Evolutionary conservation across 2,329 filamentous ascomycete genomes (phyloP), one percentile per base, ranked within the genome.

Genomic region (Alternaria sp.): DNA sequence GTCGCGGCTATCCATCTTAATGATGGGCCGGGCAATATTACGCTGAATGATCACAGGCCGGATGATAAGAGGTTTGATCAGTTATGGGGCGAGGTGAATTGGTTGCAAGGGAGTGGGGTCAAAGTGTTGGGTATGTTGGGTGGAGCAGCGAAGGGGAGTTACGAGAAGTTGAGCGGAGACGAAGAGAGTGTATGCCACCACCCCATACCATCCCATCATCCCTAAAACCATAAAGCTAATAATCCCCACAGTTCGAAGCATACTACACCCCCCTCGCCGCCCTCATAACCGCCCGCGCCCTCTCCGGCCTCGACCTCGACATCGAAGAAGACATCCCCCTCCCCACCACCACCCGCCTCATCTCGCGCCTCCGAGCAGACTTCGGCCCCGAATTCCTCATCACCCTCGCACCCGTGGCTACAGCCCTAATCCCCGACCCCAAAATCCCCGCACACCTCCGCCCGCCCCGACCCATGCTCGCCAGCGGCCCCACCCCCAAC

Each of bases 111-210:
- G 2, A 85, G 86, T 7, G 93, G 93, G 45, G 85, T 97, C 66
- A 93, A 91, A 72, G 88, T 97, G 12, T 85, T 97, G 76, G 92
- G 88, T 58, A 96, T 97, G 92, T 84, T 97, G 2, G 94, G 94
- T 43, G 94, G 94, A 15, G 93, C 93, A 3, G 93, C 93, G 0
- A 86, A 86, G 62, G 94, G 93, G 11, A 91, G 89, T 12, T 97
- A 87, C 75, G 81, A 84, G 52, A 84, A 87, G 59, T 62, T 81
- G 23, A 68, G 74, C 30, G 77, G 78, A 2, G 69, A 70, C 9
- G 77, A 78, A 5, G 75, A 78, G 62, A 72, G 64, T 46, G 77
- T 79, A 73, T 15, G 70, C 50, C 13, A 23, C 4, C n/a, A 32
- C 15, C 21, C 30, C 32, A n/a, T n/a, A n/a, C n/a, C 19, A 19